phyloP scores from a whole-genome alignment of 2,329 filamentous ascomycete genomes.

The Microsporum ferrugineum region DNA sequence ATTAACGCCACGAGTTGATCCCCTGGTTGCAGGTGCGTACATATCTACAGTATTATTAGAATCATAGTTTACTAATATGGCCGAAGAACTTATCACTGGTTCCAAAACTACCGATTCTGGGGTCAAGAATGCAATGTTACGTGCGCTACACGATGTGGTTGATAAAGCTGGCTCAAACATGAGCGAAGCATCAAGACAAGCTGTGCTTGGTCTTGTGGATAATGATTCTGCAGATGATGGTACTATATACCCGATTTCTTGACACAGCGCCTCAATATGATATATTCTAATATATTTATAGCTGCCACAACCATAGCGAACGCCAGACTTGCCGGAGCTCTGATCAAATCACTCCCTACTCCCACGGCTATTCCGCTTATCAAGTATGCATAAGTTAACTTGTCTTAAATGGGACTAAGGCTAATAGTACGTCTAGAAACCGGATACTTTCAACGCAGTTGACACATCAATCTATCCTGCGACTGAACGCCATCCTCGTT shows the following conservation, averaged over 20 bases:
- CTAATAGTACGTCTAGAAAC: conserved; percentile 43
- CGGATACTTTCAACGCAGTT: conserved; percentile 69
- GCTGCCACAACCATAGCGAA: conserved; percentile 75
- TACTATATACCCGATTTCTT: conserved; percentile 31
- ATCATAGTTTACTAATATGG: conserved; percentile 3
- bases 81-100: conserved; percentile 74
- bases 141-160: conserved; percentile 89
- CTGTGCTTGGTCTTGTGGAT: conserved; percentile 84
- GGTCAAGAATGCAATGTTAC: conserved; percentile 91
- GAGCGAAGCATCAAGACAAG: conserved; percentile 75
- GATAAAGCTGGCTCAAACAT: conserved; percentile 91
- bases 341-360: conserved; percentile 72
- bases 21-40: conserved; percentile 55
- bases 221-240: conserved; percentile 65
- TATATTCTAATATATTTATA: conserved; percentile 16
- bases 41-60: not conserved
- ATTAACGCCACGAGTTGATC: conserved; percentile 87
- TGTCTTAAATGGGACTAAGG: not conserved
- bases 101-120: conserved; percentile 80
- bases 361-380: conserved; percentile 54
- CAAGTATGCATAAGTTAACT: conserved; percentile 34
- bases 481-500: conserved; percentile 75
- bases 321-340: conserved; percentile 74
- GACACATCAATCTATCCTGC: conserved; percentile 67
- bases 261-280: not conserved